Base-by-base conservation (phyloP, 2,329 filamentous ascomycete species). In the Ceratocystis eucalypticola region DNA sequence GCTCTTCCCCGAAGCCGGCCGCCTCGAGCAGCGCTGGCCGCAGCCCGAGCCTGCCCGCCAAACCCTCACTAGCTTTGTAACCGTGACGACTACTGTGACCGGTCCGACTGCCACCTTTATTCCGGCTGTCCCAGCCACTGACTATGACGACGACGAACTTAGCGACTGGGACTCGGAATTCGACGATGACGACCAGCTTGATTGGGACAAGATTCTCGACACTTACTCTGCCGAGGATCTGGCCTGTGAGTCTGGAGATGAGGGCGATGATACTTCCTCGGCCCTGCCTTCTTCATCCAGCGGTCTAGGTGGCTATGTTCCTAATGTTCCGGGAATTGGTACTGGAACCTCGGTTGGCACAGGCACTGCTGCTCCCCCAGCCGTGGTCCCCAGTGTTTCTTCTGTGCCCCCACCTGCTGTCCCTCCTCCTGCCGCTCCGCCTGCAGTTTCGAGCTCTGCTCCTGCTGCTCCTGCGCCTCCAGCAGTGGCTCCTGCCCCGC, bases 101-200 rank as follows among this genome's bases (percentile, higher is more conserved):
- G 33, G 22, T 2, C 22, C 48, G 22, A 41, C 45, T n/a, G 41
- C 33, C 28, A 37, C 65, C 25, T 17, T 30, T 7, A 25, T 37
- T 30, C 62, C 45, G 30, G 22, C 30, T 33, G 53, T 20, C 53
- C 20, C 22, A n/a, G 30, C 22, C 64, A 5, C 50, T 20, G 64
- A 65, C 12, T 3, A 50, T 17, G 4, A 41, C 15, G 59, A 65
- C 22, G 61, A 62, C 7, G 64, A 65, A 6, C 30, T 67, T 12
- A 63, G 57, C 50, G 66, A 68, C 30, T 65, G 66, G 63, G 66
- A 65, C 25, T 68, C 66, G 12, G 66, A 68, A 46, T 46, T 22
- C 10, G 65, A 66, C 53, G 64, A 65, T 28, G 66, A 63, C 20
- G 63, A 50, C 37, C 41, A 66, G 28, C 62, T 67, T 3, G 64